Evolutionary conservation across 345 rosid species (phyloP).

Genomic region (Eucalyptus paniculata): DNA sequence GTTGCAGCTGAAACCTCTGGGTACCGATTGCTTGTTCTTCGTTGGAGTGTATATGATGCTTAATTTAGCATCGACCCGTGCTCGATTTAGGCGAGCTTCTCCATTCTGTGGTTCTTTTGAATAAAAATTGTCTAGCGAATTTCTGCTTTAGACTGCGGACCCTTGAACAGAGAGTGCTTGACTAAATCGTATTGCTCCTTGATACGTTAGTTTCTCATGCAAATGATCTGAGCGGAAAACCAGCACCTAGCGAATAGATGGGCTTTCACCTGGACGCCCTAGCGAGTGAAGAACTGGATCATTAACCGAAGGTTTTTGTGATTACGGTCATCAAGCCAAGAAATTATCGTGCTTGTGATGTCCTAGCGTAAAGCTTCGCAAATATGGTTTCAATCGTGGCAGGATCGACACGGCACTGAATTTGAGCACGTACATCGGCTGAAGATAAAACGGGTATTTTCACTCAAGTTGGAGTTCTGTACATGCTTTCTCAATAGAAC

Average conservation of each 20-base stretch:
- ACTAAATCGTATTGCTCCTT: neutral
- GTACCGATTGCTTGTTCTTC: neutral
- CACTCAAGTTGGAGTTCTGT: neutral
- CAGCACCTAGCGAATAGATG: neutral
- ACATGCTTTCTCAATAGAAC: neutral
- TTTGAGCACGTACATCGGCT: neutral
- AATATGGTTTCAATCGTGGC: neutral
- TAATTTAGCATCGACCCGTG: neutral
- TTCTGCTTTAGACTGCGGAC: neutral
- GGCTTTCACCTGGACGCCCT: neutral
- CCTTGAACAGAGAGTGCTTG: neutral
- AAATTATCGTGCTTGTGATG: neutral
- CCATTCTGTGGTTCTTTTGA: neutral
- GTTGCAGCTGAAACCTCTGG: neutral
- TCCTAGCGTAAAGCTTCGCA: neutral
- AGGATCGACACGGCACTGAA: neutral
- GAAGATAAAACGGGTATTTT: neutral
- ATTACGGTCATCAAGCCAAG: neutral
- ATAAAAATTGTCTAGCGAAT: neutral
- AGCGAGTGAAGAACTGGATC: neutral
- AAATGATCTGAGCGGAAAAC: neutral
- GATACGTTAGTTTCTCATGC: neutral
- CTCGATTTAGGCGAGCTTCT: neutral
- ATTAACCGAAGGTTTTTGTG: neutral
- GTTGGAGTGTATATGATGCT: neutral